Base-by-base conservation (phyloP, 176 grass and related monocot genomes). In the Eleusine indica region DNA sequence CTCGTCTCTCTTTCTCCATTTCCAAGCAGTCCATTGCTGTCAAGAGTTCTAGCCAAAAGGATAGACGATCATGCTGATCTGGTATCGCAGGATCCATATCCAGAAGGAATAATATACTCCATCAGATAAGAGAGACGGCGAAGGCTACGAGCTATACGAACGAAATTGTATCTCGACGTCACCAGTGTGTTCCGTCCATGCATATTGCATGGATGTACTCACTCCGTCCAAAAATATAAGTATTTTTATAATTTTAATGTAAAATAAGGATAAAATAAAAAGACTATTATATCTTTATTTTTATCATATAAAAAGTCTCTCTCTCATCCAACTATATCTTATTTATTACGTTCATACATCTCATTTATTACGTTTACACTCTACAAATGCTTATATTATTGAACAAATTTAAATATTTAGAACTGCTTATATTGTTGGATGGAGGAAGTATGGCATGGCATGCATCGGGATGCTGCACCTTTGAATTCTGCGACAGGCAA, bases 391-490 rank as follows among this genome's bases (percentile, higher is more conserved):
- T 25, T 25, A 25, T 25, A 25, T 25, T 25, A 0, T 25, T 25
- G 0, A 25, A 25, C 25, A 25, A 25, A 25, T 25, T 0, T 25
- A 25, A 25, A 25, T 25, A 0, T 25, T 25, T 25, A 25, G 25
- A 25, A 25, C 0, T 25, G 25, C 25, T 25, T 25, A 25, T 25
- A 25, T 25, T 25, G 25, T 25, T 25, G 25, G 25, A 25, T 0
- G 25, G 25, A 25, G 25, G 25, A 25, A 25, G 25, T 25, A 43
- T 30, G 37, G 14, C 52, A 8, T 52, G 3, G 51, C 18, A 28
- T 29, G 39, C 56, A 44, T 72, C 17, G 80, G 80, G 80, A 68
- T 68, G 73, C 63, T 60, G 17, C 37, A 30, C 22, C 63, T 62
- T 76, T 44, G 82, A 67, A 3, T 28, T 6, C 39, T 4, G 62